Evolutionary conservation across 2,329 filamentous ascomycete genomes (phyloP).

Genomic region (Dactylonectria macrodidyma): DNA sequence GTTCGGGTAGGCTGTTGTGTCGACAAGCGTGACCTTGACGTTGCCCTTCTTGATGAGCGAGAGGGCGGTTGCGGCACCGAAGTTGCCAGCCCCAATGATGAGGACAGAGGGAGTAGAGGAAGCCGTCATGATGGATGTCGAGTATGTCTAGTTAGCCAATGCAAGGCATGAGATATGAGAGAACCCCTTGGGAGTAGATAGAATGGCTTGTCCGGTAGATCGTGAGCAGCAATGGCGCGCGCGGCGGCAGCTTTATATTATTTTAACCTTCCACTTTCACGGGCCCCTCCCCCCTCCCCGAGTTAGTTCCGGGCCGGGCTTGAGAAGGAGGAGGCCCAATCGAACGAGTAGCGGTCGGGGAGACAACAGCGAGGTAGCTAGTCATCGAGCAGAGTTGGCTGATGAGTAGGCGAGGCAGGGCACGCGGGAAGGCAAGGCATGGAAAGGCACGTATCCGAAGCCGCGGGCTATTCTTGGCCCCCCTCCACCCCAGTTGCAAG

Average conservation of each 20-base stretch:
- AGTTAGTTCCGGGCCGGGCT: slow-evolving; percentile 40
- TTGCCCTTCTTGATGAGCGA: slow-evolving; percentile 50
- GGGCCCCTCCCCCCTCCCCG: slow-evolving; percentile 27
- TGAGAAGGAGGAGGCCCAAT: slow-evolving; percentile 28
- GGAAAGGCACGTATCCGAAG: slow-evolving; percentile 33
- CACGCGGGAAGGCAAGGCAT: slow-evolving; percentile 37
- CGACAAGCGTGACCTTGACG: slow-evolving; percentile 54
- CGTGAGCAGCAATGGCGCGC: slow-evolving; percentile 31
- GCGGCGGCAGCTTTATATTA: slow-evolving; percentile 43
- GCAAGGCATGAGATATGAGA: slow-evolving; percentile 21
- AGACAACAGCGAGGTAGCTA: slow-evolving; percentile 39
- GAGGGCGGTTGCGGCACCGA: slow-evolving; percentile 60
- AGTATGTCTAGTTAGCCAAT: slow-evolving; percentile 33
- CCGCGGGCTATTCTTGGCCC: slow-evolving; percentile 34
- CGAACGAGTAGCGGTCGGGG: slow-evolving; percentile 44
- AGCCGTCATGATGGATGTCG: slow-evolving; percentile 25
- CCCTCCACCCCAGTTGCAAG: slow-evolving; percentile 20
- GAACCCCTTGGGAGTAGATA: slow-evolving; percentile 35
- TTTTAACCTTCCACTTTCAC: slow-evolving; percentile 18
- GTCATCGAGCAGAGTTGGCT: slow-evolving; percentile 33
- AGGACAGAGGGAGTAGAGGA: slow-evolving; percentile 46
- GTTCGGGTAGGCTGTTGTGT: slow-evolving; percentile 54
- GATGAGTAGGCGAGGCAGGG: slow-evolving; percentile 34
- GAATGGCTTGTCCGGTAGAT: slow-evolving; percentile 35
- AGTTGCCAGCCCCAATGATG: slow-evolving; percentile 61